These are phyloP conservation scores for Diospyros kaki DNA, from an alignment of 148 eudicot species.

Conservation along the genomic window DNA sequence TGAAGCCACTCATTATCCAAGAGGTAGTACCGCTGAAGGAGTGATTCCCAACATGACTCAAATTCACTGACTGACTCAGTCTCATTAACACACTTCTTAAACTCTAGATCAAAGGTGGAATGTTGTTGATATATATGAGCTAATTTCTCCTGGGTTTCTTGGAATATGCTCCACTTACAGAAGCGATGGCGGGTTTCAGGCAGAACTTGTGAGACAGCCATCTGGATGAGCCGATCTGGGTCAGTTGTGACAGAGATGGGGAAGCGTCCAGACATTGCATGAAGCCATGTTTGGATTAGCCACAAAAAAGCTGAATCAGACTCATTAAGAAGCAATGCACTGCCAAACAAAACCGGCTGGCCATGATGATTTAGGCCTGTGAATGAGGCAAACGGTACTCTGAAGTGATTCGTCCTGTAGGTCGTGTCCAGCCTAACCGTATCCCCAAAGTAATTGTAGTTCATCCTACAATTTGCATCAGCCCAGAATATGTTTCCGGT, in stretches of 20 bases:
- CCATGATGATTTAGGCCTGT: slow-evolving; percentile 28
- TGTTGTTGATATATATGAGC: slow-evolving; percentile 18
- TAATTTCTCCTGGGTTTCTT: slow-evolving; percentile 23
- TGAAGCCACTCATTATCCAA: slow-evolving; percentile 28
- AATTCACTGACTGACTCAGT: slow-evolving; percentile 23
- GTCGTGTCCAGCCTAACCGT: slow-evolving; percentile 22
- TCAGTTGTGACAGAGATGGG: slow-evolving; percentile 29
- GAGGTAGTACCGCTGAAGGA: slow-evolving; percentile 15
- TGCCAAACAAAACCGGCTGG: slow-evolving; percentile 24
- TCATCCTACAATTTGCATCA: slow-evolving; percentile 23
- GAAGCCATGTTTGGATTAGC: slow-evolving; percentile 30
- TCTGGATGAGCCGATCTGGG: slow-evolving; percentile 21
- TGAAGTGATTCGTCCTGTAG: slow-evolving; percentile 21
- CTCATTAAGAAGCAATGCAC: slow-evolving; percentile 22
- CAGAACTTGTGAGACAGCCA: slow-evolving; percentile 19
- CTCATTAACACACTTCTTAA: slow-evolving; percentile 22
- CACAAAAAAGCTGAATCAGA: slow-evolving; percentile 20
- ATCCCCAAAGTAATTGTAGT: slow-evolving; percentile 28
- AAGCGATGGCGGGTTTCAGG: slow-evolving; percentile 26
- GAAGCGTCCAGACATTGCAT: slow-evolving; percentile 20
- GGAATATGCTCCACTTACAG: slow-evolving; percentile 24
- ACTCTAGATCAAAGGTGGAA: slow-evolving; percentile 20
- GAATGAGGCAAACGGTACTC: slow-evolving; percentile 24
- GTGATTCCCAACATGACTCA: slow-evolving; percentile 23
- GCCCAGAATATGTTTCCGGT: slow-evolving; percentile 27